Conservation (phyloP, 306 rosid genomes). For the Inga oerstediana region DNA sequence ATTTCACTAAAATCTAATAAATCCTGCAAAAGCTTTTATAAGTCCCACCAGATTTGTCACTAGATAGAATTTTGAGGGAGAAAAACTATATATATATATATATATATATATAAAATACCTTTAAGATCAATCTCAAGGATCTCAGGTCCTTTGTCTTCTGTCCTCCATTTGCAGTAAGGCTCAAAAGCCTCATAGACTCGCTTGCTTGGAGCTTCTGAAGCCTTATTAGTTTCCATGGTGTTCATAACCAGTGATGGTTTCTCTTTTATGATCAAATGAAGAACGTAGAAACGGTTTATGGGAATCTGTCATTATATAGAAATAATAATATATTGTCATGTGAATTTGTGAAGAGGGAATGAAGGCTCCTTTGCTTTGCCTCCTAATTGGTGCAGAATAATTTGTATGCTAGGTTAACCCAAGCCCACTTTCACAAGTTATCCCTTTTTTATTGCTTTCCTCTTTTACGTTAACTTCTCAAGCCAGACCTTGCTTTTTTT, state of each 20-base stretch:
- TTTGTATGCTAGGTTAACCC: not conserved
- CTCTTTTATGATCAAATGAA: conserved; percentile 15
- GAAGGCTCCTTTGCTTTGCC: not conserved
- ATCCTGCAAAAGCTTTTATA: not conserved
- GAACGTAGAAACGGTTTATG: conserved; percentile 12
- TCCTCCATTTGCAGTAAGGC: conserved; percentile 57
- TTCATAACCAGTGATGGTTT: not conserved
- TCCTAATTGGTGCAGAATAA: not conserved
- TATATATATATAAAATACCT: conserved; percentile 27
- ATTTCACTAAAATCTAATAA: too few relatives aligned
- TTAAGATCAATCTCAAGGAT: conserved; percentile 46
- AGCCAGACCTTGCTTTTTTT: not conserved
- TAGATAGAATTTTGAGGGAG: not conserved
- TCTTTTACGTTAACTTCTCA: not conserved
- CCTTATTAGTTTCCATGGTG: conserved; percentile 42
- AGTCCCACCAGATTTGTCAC: not conserved
- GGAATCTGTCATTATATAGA: not conserved
- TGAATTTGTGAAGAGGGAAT: conserved; percentile 5
- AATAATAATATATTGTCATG: not conserved
- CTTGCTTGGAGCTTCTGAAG: conserved; percentile 14
- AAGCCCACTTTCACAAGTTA: not conserved
- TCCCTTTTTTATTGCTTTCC: not conserved
- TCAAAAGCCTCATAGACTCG: conserved; percentile 55
- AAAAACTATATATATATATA: too few relatives aligned
- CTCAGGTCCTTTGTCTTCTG: conserved; percentile 23